A percentile compares a stretch with the other conserved stretches of the same genome.
Evolutionary conservation across 345 rosid genomes (phyloP).

Genomic region (Trapa bicornis): DNA sequence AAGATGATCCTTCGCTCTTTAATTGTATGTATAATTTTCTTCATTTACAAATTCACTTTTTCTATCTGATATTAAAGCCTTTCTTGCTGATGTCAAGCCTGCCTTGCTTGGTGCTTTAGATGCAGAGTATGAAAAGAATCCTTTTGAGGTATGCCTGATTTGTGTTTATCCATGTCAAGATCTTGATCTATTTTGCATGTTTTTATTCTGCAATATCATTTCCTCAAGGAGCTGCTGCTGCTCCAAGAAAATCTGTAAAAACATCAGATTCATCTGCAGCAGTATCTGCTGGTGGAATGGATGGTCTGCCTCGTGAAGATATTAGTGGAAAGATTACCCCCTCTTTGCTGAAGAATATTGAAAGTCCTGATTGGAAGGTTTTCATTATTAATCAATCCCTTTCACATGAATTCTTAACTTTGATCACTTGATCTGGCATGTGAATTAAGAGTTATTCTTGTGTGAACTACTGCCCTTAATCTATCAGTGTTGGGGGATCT

Average conservation of each 20-base stretch:
- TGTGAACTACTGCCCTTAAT: too few species aligned
- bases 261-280: conserved; percentile 36
- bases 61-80: conserved; percentile 68
- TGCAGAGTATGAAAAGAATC: conserved; percentile 85
- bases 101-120: conserved; percentile 95
- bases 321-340: conserved; percentile 86
- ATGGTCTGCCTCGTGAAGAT: conserved; percentile 93
- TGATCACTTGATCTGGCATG: background rate
- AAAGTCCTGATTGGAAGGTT: conserved; percentile 99
- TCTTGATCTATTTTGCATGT: conserved; percentile 1
- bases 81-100: conserved; percentile 91
- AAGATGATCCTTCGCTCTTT: background rate
- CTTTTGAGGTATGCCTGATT: conserved; percentile 58
- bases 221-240: conserved; percentile 67
- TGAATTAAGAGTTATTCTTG: background rate
- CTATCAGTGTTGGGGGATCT: too few species aligned
- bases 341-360: conserved; percentile 69
- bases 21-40: background rate
- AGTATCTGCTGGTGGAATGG: conserved; percentile 54
- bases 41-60: background rate
- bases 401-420: background rate
- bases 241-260: conserved; percentile 62
- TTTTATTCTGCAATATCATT: conserved; percentile 6
- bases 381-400: background rate
- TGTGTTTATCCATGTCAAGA: conserved; percentile 1